These are phyloP conservation scores for Imleria badia DNA, from an alignment of 768 basidiomycete species.

Conservation along the genomic window DNA sequence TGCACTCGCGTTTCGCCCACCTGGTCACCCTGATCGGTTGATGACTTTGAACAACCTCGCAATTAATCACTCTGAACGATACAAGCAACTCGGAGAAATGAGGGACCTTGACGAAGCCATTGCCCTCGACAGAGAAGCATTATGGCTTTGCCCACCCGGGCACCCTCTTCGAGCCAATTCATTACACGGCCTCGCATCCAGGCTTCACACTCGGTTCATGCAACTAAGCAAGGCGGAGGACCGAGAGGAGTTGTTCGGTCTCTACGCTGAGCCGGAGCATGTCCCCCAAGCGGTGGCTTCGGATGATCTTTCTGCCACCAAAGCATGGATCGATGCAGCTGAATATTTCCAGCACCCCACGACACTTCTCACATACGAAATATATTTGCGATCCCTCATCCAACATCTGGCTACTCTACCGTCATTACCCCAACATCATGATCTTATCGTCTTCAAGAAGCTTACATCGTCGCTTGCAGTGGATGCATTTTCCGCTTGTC, in stretches of 20 bases:
- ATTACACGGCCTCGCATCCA: not conserved
- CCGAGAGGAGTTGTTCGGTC: not conserved
- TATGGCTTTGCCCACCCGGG: too few species aligned
- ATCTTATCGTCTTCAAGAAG: not conserved
- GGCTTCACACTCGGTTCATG: not conserved
- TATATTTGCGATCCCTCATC: not conserved
- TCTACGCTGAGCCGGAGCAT: not conserved
- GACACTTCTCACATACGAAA: constrained; percentile 3
- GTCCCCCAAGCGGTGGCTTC: not conserved
- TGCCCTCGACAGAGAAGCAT: too few species aligned
- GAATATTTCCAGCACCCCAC: not conserved
- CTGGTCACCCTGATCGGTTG: too few species aligned
- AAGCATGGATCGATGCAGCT: not conserved
- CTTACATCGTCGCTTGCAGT: not conserved
- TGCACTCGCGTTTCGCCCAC: too few species aligned
- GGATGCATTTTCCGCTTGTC: constrained; percentile 14
- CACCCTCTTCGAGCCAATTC: not conserved
- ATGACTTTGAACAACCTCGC: too few species aligned
- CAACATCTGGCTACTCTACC: not conserved
- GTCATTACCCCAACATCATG: not conserved
- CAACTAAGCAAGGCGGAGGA: not conserved
- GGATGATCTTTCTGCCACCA: not conserved
- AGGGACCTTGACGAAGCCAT: too few species aligned
- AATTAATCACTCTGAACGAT: too few species aligned
- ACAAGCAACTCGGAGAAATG: too few species aligned